phyloP scores from a whole-genome alignment of 2,329 filamentous ascomycete species.

The Zymoseptoria ardabiliae region DNA sequence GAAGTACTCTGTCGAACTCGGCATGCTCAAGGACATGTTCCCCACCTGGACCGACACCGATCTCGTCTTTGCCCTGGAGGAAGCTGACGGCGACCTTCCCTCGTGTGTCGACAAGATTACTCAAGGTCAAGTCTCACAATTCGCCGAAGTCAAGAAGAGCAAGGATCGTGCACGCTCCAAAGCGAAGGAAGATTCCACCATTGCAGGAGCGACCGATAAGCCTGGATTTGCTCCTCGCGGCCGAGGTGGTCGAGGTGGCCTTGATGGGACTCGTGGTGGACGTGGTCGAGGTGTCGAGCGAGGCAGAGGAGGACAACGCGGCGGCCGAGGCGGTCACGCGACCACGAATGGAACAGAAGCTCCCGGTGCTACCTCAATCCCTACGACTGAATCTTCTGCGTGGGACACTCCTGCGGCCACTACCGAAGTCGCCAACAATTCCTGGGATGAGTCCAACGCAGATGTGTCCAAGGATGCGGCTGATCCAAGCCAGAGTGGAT shows the following conservation, averaged over 20 bases:
- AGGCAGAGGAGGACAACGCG: conserved; percentile 45
- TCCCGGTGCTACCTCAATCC: conserved; percentile 45
- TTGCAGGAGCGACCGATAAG: conserved; percentile 46
- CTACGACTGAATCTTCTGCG: conserved; percentile 61
- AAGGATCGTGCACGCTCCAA: conserved; percentile 68
- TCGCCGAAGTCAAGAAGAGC: conserved; percentile 75
- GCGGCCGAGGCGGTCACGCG: conserved; percentile 54
- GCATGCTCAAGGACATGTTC: conserved; percentile 85
- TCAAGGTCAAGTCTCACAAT: conserved; percentile 74
- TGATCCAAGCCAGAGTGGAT: conserved; percentile 33
- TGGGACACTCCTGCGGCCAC: conserved; percentile 48
- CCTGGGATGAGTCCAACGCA: conserved; percentile 15
- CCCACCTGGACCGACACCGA: conserved; percentile 93
- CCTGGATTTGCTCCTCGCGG: conserved; percentile 37
- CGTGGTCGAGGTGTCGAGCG: conserved; percentile 55
- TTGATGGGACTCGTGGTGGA: conserved; percentile 51
- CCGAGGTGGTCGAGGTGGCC: conserved; percentile 33
- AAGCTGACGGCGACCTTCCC: conserved; percentile 70
- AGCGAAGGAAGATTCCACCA: conserved; percentile 53
- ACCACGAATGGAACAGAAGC: conserved; percentile 52
- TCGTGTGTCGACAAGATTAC: conserved; percentile 70
- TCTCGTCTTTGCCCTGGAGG: conserved; percentile 84
- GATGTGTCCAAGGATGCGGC: conserved; percentile 13
- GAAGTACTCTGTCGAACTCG: conserved; percentile 72
- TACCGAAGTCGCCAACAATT: conserved; percentile 11